These are phyloP conservation scores for Lodderomyces orthopsilosis DNA, from an alignment of 1,139 yeast genomes.

Conservation along the genomic window DNA sequence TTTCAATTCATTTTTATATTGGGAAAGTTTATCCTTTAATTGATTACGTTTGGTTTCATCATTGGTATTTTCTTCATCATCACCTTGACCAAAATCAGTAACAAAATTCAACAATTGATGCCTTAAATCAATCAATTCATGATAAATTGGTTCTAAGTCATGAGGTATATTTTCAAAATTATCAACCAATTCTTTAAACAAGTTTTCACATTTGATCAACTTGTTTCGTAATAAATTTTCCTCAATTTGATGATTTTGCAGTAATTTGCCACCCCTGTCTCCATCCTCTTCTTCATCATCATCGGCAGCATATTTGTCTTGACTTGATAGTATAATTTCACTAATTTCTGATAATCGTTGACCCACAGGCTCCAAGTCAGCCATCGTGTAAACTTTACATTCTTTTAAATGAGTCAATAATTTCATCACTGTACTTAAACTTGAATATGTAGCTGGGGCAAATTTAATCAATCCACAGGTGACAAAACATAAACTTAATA, in stretches of 20 bases:
- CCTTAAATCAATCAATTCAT: constrained; percentile 40
- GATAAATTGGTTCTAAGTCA: constrained; percentile 50
- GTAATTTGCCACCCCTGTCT: constrained; percentile 8
- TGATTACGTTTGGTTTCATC: constrained; percentile 21
- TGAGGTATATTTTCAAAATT: constrained; percentile 57
- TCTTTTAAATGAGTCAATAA: constrained; percentile 78
- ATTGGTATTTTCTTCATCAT: constrained; percentile 26
- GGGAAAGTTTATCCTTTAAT: constrained; percentile 13
- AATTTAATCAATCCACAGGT: constrained; percentile 87
- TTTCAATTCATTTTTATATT: constrained; percentile 26
- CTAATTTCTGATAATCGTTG: constrained; percentile 67
- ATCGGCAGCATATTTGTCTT: constrained; percentile 30
- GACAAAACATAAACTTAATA: constrained; percentile 78
- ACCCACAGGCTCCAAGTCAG: constrained; percentile 75
- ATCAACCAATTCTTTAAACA: constrained; percentile 50
- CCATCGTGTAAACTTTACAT: constrained; percentile 75
- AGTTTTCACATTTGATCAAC: constrained; percentile 54
- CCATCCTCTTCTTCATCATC: constrained; percentile 16
- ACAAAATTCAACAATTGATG: constrained; percentile 33
- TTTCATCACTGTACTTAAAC: constrained; percentile 79
- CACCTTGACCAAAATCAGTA: constrained; percentile 21
- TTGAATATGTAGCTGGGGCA: constrained; percentile 93
- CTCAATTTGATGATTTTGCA: constrained; percentile 39
- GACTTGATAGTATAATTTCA: constrained; percentile 51
- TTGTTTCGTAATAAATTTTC: constrained; percentile 62